phyloP scores from a whole-genome alignment of 495 filamentous ascomycete species.

The Lindgomyces ingoldianus region DNA sequence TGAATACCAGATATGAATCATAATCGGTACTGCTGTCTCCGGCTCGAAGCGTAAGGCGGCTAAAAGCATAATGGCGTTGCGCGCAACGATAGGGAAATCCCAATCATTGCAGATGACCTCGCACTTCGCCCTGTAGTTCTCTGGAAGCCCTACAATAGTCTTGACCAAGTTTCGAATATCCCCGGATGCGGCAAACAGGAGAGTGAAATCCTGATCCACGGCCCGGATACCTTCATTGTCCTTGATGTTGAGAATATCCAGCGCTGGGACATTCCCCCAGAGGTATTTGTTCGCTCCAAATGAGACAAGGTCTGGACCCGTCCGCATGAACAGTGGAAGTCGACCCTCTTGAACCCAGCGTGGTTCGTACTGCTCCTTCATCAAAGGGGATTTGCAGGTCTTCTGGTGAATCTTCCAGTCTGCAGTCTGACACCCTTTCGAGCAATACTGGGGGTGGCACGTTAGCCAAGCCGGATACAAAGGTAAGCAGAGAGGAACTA shows the following conservation, averaged over 20 bases:
- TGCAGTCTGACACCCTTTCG: constrained; percentile 43
- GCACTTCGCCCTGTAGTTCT: constrained; percentile 33
- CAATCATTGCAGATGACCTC: constrained; percentile 48
- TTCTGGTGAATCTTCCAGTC: constrained; percentile 47
- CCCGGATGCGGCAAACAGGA: constrained; percentile 54
- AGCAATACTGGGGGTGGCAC: constrained; percentile 44
- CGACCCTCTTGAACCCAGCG: constrained; percentile 37
- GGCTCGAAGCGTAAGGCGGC: constrained; percentile 35
- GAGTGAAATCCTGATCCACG: constrained; percentile 39
- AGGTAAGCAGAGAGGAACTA: background rate
- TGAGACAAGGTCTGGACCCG: background rate
- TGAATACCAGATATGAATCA: constrained; percentile 50
- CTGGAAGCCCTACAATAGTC: constrained; percentile 45
- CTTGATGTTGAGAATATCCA: constrained; percentile 49
- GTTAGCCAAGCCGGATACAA: background rate
- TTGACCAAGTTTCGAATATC: constrained; percentile 51
- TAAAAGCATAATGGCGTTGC: constrained; percentile 53
- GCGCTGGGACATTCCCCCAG: constrained; percentile 50
- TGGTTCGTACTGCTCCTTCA: constrained; percentile 41
- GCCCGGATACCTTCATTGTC: constrained; percentile 48
- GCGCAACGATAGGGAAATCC: constrained; percentile 49
- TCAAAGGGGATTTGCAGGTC: constrained; percentile 44
- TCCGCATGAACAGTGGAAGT: constrained; percentile 37
- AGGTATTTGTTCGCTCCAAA: constrained; percentile 41
- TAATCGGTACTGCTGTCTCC: constrained; percentile 36